Evolutionary conservation across 2,329 filamentous ascomycete genomes (phyloP).

Genomic region (Monosporascus sp.): DNA sequence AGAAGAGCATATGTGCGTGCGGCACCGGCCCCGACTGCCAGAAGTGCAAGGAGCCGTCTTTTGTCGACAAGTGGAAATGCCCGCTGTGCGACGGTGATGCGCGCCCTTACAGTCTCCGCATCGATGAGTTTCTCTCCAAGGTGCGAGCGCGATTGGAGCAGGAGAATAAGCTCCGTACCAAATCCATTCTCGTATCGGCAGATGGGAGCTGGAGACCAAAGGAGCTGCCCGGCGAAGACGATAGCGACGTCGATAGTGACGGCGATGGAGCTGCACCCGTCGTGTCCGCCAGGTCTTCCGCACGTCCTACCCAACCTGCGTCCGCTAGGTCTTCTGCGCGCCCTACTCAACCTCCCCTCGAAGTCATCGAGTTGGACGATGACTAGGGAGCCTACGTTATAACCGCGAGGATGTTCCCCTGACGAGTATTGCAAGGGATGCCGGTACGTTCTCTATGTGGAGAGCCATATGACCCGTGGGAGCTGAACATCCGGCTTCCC

Average conservation of each 20-base stretch:
- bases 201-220: conserved; percentile 61
- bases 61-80: conserved; percentile 76
- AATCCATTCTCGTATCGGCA: conserved; percentile 57
- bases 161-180: conserved; percentile 43
- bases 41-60: conserved; percentile 44
- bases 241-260: conserved; percentile 27
- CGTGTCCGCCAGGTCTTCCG: conserved; percentile 5
- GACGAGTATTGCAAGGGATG: no score
- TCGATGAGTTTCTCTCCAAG: conserved; percentile 69
- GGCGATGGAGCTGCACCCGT: conserved; percentile 14
- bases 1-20: conserved; percentile 30
- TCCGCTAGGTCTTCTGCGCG: conserved; percentile 4
- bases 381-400: conserved; percentile 1
- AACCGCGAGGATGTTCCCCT: neutral
- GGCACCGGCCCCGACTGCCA: conserved; percentile 30
- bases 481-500: no score
- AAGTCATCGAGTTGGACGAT: conserved; percentile 19
- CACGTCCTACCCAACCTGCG: conserved; percentile 5
- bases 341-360: conserved; percentile 5
- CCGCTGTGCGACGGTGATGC: conserved; percentile 78
- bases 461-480: no score
- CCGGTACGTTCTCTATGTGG: neutral
- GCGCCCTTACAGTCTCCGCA: conserved; percentile 62
- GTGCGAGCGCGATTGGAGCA: conserved; percentile 53
- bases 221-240: conserved; percentile 26